Conservation (phyloP, 495 filamentous ascomycete genomes). For the Penicillium ochrochloron region DNA sequence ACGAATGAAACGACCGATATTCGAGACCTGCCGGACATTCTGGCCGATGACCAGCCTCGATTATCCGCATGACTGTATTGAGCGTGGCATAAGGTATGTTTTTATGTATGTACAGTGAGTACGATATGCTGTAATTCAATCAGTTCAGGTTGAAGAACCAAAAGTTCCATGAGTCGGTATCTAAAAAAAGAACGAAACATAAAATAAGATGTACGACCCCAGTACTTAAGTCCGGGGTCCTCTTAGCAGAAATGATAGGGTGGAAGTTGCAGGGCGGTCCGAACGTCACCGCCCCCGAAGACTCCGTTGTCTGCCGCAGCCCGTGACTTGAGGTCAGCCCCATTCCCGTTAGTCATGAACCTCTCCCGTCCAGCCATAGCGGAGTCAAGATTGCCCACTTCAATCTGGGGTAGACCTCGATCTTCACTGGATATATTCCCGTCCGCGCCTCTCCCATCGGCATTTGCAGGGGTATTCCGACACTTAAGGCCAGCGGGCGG, state of each 20-base stretch:
- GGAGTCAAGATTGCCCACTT: constrained; percentile 3
- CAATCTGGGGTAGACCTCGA: constrained; percentile 6
- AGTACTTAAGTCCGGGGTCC: background rate
- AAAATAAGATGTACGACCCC: background rate
- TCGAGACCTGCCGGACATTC: constrained; percentile 74
- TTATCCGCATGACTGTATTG: constrained; percentile 9
- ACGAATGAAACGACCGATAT: constrained; percentile 84
- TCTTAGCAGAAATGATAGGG: background rate
- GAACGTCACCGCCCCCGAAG: constrained; percentile 5
- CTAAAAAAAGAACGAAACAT: background rate
- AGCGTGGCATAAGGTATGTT: background rate
- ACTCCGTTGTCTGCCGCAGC: background rate
- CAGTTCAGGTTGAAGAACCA: background rate
- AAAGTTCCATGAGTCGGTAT: background rate
- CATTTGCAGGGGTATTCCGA: constrained; percentile 7
- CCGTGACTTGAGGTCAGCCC: constrained; percentile 3
- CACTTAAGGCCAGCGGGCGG: background rate
- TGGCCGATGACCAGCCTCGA: constrained; percentile 53
- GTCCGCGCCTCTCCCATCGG: background rate
- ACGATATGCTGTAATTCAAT: background rate
- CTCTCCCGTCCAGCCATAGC: background rate
- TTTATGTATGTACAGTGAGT: background rate
- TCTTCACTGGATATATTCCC: background rate
- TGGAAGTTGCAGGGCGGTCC: background rate
- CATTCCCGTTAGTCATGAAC: constrained; percentile 10